These are phyloP conservation scores for Barnettozyma sp. DNA, from an alignment of 805 yeast genomes.

Conservation along the genomic window DNA sequence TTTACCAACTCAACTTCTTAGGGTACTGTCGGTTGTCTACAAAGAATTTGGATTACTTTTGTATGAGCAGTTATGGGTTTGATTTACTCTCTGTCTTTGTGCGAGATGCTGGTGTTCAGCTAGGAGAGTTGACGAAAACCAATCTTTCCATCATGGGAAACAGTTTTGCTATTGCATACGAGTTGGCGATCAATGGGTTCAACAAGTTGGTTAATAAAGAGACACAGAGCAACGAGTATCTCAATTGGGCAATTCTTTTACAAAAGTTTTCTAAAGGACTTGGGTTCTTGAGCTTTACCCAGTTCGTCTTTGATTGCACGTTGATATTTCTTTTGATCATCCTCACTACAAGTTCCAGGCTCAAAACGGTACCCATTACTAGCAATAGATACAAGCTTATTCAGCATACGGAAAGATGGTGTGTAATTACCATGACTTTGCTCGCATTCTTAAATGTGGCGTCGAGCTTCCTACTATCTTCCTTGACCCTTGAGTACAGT, in stretches of 20 bases:
- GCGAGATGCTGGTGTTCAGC: conserved; percentile 43
- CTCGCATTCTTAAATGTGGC: conserved; percentile 14
- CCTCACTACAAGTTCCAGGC: background rate
- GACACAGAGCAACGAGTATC: conserved; percentile 12
- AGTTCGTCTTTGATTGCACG: conserved; percentile 7
- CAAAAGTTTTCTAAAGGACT: conserved; percentile 24
- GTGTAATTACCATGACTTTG: conserved; percentile 9
- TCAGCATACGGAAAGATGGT: conserved; percentile 6
- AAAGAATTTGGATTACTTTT: conserved; percentile 17
- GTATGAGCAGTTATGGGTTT: conserved; percentile 36
- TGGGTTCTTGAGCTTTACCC: conserved; percentile 15
- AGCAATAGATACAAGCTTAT: background rate
- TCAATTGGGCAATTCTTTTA: conserved; percentile 23
- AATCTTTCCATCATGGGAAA: conserved; percentile 34
- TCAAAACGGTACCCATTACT: background rate
- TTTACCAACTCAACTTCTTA: conserved; percentile 37
- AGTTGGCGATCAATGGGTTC: conserved; percentile 27
- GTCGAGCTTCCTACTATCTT: conserved; percentile 16
- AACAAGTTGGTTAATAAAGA: conserved; percentile 21
- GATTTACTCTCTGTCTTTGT: conserved; percentile 42
- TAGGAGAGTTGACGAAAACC: conserved; percentile 35
- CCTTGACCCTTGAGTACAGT: conserved; percentile 23
- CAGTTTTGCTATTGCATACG: conserved; percentile 35
- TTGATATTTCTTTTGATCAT: conserved; percentile 2
- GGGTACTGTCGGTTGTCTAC: conserved; percentile 42